Evolutionary conservation across 2,329 filamentous ascomycete species (phyloP), one percentile per base, ranked within the genome.

Genomic region (Coniochaeta sp.): DNA sequence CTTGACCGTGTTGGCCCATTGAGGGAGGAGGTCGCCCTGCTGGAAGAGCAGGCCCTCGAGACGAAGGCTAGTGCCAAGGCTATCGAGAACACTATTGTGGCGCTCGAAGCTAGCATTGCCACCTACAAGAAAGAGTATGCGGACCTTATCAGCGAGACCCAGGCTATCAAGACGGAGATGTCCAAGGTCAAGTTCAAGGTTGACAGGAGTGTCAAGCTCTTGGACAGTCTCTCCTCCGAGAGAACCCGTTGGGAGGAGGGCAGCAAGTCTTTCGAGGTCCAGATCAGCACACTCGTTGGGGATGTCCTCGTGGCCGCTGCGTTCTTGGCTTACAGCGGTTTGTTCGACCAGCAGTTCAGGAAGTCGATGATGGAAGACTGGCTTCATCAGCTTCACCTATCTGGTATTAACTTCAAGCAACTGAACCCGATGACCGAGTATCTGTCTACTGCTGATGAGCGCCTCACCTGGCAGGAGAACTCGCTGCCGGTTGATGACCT

Each of bases 351-450:
- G 66, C 94, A 94, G 55, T 97, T 96, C 82, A 86, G 94, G 65
- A 96, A 96, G 72, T 85, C 86, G 8, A 96, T 99, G 91, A 83
- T 94, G 71, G 94, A 99, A 60, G 94, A 99, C 68, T 99, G 94
- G 94, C 79, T 94, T 55, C 85, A 95, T 62, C 94, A 99, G 69
- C 82, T 99, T 58, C 85, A 89, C 48, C 81, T 94, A 38, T 97
- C 94, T n/a, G 91, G 92, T 42, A 87, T 99, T 65, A 83, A 85
- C 58, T 96, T 87, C 79, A 99, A 99, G 74, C 82, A 86, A 53
- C 89, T 91, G 61, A 97, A 97, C 63, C 91, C 94, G 0, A 81
- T 99, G 46, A 96, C 94, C 0, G 94, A 99, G 67, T 99, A 96
- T 63, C 78, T 99, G 14, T 99, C 95, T 5, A 96, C 90, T 22